These are phyloP conservation scores for Ceratocystis destructans DNA, from an alignment of 2,329 filamentous ascomycete genomes.

Conservation along the genomic window DNA sequence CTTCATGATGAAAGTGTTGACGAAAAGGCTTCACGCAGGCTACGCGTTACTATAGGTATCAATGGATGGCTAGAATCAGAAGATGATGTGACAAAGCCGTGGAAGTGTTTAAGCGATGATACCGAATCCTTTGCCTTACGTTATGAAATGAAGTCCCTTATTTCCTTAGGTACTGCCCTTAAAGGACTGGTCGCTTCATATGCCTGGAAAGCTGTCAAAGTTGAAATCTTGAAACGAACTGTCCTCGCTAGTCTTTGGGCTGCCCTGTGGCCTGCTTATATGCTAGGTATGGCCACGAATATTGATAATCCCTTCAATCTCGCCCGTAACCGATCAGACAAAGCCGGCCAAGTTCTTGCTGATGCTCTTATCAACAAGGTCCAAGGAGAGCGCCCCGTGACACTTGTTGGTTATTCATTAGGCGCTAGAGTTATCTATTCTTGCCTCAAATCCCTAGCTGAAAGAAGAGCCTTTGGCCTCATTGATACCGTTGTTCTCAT, in stretches of 20 bases:
- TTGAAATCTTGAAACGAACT: constrained; percentile 60
- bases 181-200: constrained; percentile 57
- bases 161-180: constrained; percentile 63
- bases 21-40: constrained; percentile 27
- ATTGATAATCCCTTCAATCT: constrained; percentile 75
- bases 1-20: constrained; percentile 31
- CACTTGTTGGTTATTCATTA: constrained; percentile 66
- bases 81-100: constrained; percentile 64
- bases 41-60: constrained; percentile 73
- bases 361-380: constrained; percentile 71
- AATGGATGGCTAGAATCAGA: constrained; percentile 72
- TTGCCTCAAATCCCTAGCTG: constrained; percentile 62
- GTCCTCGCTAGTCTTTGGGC: constrained; percentile 54
- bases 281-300: constrained; percentile 52
- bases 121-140: constrained; percentile 73
- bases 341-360: constrained; percentile 65
- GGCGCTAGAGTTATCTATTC: constrained; percentile 72
- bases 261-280: constrained; percentile 54
- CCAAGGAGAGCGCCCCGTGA: constrained; percentile 70
- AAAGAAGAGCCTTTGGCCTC: constrained; percentile 67
- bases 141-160: constrained; percentile 66
- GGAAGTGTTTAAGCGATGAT: constrained; percentile 57
- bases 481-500: constrained; percentile 75
- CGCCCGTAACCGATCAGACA: constrained; percentile 62
- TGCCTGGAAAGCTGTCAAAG: constrained; percentile 60